These are phyloP conservation scores for Mycena capillaripes DNA, from an alignment of 768 basidiomycete species.

Conservation along the genomic window DNA sequence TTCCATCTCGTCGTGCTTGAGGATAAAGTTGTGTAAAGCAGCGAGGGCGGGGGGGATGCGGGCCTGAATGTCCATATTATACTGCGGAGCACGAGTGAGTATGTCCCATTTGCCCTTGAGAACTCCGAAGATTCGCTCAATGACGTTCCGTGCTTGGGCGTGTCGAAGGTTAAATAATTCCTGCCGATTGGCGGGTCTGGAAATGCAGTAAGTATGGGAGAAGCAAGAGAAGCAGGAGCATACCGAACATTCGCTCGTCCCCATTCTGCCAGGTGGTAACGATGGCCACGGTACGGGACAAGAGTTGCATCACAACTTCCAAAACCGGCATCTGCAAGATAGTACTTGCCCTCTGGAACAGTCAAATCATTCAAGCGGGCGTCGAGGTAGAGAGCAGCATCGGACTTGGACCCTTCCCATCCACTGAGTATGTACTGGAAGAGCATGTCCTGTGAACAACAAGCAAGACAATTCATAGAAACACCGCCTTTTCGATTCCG, in stretches of 20 bases:
- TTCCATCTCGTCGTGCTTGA: background rate
- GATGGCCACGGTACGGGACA: constrained; percentile 40
- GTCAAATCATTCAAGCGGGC: constrained; percentile 24
- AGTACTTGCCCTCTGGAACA: constrained; percentile 35
- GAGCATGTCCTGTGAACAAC: constrained; percentile 38
- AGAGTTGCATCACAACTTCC: constrained; percentile 34
- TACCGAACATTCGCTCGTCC: constrained; percentile 28
- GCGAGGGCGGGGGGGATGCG: background rate
- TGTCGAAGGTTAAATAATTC: background rate
- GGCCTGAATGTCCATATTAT: background rate
- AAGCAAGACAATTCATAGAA: constrained; percentile 40
- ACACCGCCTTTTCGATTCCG: background rate
- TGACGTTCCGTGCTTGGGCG: background rate
- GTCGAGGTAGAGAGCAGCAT: constrained; percentile 35
- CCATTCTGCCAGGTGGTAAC: constrained; percentile 46
- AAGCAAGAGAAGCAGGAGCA: background rate
- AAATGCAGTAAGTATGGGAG: background rate
- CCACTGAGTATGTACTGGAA: constrained; percentile 43
- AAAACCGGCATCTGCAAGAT: constrained; percentile 38
- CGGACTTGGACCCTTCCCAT: constrained; percentile 42
- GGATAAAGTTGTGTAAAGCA: background rate
- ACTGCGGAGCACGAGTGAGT: background rate
- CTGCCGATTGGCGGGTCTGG: background rate
- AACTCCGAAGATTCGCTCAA: background rate
- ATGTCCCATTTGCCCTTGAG: background rate